Conservation (phyloP, 306 rosid species). For the Vigna angularis region DNA sequence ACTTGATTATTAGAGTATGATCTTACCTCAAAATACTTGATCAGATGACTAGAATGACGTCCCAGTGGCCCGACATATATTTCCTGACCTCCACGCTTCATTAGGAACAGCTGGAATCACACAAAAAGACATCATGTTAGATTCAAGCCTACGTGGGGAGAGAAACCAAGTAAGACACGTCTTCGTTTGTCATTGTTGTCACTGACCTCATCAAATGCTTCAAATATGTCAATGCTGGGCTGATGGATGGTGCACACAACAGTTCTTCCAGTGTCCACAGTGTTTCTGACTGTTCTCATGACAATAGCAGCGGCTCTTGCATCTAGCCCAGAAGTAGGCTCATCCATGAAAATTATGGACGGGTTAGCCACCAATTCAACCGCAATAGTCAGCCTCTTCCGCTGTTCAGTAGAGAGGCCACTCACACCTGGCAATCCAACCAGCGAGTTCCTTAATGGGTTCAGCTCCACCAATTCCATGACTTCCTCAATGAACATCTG, state of each 20-base stretch:
- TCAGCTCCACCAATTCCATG: conserved; percentile 85
- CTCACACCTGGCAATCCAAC: conserved; percentile 90
- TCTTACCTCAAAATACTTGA: conserved; percentile 63
- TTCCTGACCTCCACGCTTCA: conserved; percentile 83
- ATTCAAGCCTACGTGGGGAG: conserved; percentile 24
- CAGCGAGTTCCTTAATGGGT: conserved; percentile 63
- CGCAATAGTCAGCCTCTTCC: conserved; percentile 86
- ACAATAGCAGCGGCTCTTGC: conserved; percentile 97
- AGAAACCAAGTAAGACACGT: background rate
- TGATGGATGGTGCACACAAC: conserved; percentile 96
- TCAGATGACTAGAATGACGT: conserved; percentile 64
- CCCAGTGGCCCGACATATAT: conserved; percentile 81
- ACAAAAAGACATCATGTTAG: conserved; percentile 11
- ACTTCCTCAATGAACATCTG: conserved; percentile 92
- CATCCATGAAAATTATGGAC: conserved; percentile 94
- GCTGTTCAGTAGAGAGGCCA: conserved; percentile 91
- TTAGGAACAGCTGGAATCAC: conserved; percentile 59
- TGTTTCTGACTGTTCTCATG: conserved; percentile 90
- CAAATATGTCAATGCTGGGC: conserved; percentile 91
- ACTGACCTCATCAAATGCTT: conserved; percentile 75
- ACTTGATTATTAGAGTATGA: background rate
- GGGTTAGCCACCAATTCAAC: conserved; percentile 93
- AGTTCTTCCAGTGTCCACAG: conserved; percentile 89
- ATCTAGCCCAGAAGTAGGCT: conserved; percentile 94
- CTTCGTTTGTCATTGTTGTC: background rate